Evolutionary conservation across 2,329 filamentous ascomycete species (phyloP).

Genomic region (Lachnellula arida): DNA sequence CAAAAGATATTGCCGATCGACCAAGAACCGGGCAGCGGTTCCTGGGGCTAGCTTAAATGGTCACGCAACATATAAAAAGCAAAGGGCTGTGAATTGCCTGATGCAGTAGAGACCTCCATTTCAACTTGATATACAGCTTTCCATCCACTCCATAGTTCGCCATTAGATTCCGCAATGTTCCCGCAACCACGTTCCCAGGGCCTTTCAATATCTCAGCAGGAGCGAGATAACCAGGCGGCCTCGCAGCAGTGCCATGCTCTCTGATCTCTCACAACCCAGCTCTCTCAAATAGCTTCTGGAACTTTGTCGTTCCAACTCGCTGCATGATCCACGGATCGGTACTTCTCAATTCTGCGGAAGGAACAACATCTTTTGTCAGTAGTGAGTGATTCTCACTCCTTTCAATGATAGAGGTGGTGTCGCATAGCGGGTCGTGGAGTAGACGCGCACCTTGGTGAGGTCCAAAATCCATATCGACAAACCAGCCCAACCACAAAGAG

Average conservation of each 20-base stretch:
- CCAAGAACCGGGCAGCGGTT: slow-evolving; percentile 3
- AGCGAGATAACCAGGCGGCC: neutral
- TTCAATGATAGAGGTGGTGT: no score
- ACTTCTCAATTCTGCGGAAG: no score
- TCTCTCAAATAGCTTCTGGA: neutral
- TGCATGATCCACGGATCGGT: neutral
- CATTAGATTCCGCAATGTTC: neutral
- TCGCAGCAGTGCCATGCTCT: neutral
- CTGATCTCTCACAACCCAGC: neutral
- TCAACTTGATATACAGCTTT: neutral
- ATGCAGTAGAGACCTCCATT: neutral
- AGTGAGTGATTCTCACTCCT: no score
- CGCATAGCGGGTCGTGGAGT: neutral
- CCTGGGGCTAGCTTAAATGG: slow-evolving; percentile 9
- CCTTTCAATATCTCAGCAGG: no score
- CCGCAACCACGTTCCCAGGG: neutral
- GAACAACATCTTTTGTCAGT: no score
- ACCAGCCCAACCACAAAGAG: neutral
- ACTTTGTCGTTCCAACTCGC: neutral
- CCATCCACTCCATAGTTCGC: neutral
- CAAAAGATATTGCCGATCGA: slow-evolving; percentile 7
- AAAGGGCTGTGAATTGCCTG: neutral
- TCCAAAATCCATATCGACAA: neutral
- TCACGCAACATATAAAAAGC: slow-evolving; percentile 6
- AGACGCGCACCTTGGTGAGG: neutral